Evolutionary conservation across 768 basidiomycete genomes (phyloP).

Genomic region (Leccinum subgranulosum): DNA sequence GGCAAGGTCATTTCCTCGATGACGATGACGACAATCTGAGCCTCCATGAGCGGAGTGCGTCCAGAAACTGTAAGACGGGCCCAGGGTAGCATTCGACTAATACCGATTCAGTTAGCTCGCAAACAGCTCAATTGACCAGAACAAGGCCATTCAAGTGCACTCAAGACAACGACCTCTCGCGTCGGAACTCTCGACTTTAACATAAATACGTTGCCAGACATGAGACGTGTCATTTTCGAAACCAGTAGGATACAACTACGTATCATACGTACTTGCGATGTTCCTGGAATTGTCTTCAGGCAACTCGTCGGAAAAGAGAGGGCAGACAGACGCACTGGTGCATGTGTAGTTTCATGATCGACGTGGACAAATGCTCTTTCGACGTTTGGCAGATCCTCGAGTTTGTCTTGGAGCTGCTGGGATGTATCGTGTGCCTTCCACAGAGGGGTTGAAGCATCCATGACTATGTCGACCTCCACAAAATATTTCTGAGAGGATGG

Average conservation of each 20-base stretch:
- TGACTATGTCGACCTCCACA: constrained; percentile 94
- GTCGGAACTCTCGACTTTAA: too few relatives aligned
- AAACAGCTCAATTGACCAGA: too few relatives aligned
- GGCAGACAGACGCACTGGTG: constrained; percentile 41
- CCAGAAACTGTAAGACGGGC: too few relatives aligned
- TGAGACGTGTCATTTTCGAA: not conserved
- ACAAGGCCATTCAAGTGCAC: too few relatives aligned
- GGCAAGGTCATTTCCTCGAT: too few relatives aligned
- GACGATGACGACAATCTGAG: too few relatives aligned
- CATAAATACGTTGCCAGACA: too few relatives aligned
- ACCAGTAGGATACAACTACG: not conserved
- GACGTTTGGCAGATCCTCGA: constrained; percentile 86
- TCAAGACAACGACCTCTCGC: too few relatives aligned
- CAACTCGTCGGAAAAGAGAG: not conserved
- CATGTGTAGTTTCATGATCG: constrained; percentile 89
- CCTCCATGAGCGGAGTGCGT: too few relatives aligned
- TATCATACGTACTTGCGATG: constrained; percentile 38
- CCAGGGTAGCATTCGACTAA: too few relatives aligned
- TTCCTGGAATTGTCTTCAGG: constrained; percentile 31
- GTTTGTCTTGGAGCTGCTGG: constrained; percentile 82
- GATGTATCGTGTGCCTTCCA: constrained; percentile 87
- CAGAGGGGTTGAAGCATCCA: constrained; percentile 83
- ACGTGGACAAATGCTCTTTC: constrained; percentile 94
- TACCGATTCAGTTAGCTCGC: too few relatives aligned
- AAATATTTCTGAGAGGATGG: constrained; percentile 64